Base-by-base conservation (phyloP, 2,329 filamentous ascomycete genomes). In the Arthroderma sp. region DNA sequence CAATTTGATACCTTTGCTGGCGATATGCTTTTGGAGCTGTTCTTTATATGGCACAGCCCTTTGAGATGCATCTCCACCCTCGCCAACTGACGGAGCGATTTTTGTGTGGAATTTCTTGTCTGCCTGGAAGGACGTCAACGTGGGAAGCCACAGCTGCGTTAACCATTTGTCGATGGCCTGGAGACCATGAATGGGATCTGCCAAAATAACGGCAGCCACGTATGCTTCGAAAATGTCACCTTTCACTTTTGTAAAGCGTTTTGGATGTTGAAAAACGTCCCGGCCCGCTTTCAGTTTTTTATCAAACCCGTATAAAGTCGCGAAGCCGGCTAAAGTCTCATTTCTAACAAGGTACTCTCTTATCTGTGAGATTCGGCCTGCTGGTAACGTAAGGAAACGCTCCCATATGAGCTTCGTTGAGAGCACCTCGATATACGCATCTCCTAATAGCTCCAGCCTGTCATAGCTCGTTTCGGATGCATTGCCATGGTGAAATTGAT, bases 181-280 rank as follows among this genome's bases (percentile, higher is more conserved):
- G 39, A 82, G 73, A 1, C 88, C 87, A 39, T 76, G 59, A 3
- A 66, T 62, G 0, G 77, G 71, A 53, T 86, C 75, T 1, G 81
- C 79, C 2, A 85, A 66, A 31, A 94, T 74, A 4, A 88, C 65
- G 3, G 83, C 88, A 6, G 83, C 88, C 10, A 94, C 77, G 54
- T 93, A 95, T 0, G 89, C 83, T 61, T 96, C 89, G 55, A 95
- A 93, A 11, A 95, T 73, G 58, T 96, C 89, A 6, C 81, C 88
- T 45, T 83, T 71, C 6, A 86, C 78, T 61, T 95, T 95, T 9
- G 68, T 73, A 48, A 75, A 71, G 72, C 74, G 58, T 73, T 80
- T 57, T 57, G 62, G 45, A 56, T 72, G 42, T 55, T 63, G 39
- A 50, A 56, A 27, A 65, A 65, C 49, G 50, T 72, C 71, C 8